These are phyloP conservation scores for Pseudoperonospora humuli DNA, from an alignment of 352 stramenopile species.

Conservation along the genomic window DNA sequence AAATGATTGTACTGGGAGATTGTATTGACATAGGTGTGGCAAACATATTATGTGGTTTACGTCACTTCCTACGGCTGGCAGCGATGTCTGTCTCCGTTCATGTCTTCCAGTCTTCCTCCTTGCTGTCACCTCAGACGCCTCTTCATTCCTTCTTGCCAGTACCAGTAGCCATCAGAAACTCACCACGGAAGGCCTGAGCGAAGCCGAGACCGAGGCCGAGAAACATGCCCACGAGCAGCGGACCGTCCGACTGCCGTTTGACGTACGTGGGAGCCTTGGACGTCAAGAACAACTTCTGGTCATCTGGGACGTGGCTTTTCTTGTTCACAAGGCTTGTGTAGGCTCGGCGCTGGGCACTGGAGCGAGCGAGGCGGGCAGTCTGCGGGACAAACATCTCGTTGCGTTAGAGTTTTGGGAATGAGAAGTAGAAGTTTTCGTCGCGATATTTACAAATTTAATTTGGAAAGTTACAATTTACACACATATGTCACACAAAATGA, in stretches of 20 bases:
- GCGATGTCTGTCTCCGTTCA: background rate
- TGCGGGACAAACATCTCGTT: slow-evolving; percentile 52
- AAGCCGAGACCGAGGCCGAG: slow-evolving; percentile 44
- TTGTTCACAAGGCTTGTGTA: slow-evolving; percentile 65
- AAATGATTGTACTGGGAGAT: background rate
- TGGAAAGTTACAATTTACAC: too few species aligned
- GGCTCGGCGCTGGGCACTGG: slow-evolving; percentile 29
- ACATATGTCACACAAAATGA: too few species aligned
- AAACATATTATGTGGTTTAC: background rate
- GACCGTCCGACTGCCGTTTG: slow-evolving; percentile 48
- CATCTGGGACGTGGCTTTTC: slow-evolving; percentile 42
- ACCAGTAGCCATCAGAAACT: slow-evolving; percentile 63
- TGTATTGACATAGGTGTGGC: background rate
- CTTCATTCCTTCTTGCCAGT: slow-evolving; percentile 66
- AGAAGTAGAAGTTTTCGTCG: too few species aligned
- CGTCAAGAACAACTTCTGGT: slow-evolving; percentile 64
- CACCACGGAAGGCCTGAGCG: slow-evolving; percentile 49
- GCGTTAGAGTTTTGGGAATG: slow-evolving; percentile 11
- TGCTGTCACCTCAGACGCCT: background rate
- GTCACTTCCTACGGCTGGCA: background rate
- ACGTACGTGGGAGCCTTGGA: slow-evolving; percentile 7
- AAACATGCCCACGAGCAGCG: slow-evolving; percentile 32
- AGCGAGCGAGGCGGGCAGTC: slow-evolving; percentile 26
- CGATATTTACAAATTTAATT: too few species aligned
- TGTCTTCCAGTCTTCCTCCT: background rate